phyloP scores from a whole-genome alignment of 176 grass and related monocot species.

The Thinopyrum elongatum region DNA sequence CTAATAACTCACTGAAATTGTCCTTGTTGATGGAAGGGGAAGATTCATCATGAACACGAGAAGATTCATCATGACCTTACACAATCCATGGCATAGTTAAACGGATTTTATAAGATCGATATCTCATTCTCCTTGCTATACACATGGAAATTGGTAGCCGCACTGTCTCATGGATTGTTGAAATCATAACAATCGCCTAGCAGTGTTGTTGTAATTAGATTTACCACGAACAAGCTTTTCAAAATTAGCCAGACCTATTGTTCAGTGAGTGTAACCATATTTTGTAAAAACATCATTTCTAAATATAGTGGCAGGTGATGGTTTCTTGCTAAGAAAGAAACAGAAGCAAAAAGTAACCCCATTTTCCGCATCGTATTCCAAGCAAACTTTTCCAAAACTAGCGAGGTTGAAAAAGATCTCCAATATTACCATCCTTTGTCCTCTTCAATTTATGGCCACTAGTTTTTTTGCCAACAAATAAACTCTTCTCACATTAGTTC shows the following conservation, averaged over 20 bases:
- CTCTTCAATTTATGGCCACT: neutral
- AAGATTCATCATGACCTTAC: neutral
- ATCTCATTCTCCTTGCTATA: neutral
- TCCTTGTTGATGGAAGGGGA: neutral
- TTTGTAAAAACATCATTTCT: neutral
- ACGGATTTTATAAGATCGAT: neutral
- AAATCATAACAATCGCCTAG: neutral
- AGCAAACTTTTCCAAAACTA: neutral
- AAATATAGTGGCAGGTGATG: neutral
- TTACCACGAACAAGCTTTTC: neutral
- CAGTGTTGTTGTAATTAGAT: neutral
- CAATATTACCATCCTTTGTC: neutral
- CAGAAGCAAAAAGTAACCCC: neutral
- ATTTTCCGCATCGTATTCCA: neutral
- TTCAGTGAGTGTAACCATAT: neutral
- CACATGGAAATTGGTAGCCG: neutral
- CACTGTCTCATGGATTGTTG: neutral
- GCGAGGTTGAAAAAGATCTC: neutral
- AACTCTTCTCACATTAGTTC: neutral
- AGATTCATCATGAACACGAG: neutral
- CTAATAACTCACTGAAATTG: neutral
- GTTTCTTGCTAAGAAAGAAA: neutral
- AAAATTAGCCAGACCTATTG: neutral
- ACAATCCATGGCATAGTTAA: neutral
- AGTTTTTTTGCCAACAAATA: neutral